Percentiles rank a stretch among this genome's conserved stretches.
These are phyloP conservation scores for Alisma plantagoaquatica DNA, from an alignment of 106 monocot genomes.

Conservation along the genomic window DNA sequence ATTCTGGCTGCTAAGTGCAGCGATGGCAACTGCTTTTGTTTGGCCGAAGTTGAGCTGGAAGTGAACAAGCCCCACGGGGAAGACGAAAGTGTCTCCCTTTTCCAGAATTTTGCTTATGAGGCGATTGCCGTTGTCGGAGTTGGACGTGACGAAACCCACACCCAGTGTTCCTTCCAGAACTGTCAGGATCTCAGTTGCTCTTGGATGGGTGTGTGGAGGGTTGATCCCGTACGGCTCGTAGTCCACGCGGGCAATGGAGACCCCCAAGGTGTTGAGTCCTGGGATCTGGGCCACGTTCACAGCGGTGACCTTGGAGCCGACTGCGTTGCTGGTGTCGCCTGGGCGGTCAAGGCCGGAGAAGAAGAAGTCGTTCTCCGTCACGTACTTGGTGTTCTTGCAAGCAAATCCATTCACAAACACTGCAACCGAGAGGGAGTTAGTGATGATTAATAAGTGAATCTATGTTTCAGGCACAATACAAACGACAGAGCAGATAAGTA, in stretches of 20 bases:
- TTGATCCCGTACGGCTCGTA: neutral
- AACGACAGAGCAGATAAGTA: neutral
- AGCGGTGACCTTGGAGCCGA: conserved; percentile 1
- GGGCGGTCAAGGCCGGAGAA: conserved; percentile 3
- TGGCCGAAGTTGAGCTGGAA: conserved; percentile 14
- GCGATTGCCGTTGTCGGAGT: conserved; percentile 5
- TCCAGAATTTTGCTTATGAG: conserved; percentile 8
- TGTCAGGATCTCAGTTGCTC: conserved; percentile 11
- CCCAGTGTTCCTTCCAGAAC: conserved; percentile 7
- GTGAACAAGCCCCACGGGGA: conserved; percentile 16
- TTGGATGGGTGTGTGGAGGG: conserved; percentile 13
- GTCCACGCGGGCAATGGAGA: conserved; percentile 13
- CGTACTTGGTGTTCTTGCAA: conserved; percentile 14
- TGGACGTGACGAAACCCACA: conserved; percentile 16
- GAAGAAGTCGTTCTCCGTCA: conserved; percentile 12
- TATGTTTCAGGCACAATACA: neutral
- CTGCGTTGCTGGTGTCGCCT: conserved; percentile 6
- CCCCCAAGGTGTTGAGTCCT: conserved; percentile 8
- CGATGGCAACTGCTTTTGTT: neutral
- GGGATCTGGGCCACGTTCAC: neutral
- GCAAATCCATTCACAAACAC: conserved; percentile 16
- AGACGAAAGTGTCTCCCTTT: conserved; percentile 14
- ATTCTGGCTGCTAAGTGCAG: conserved; percentile 14
- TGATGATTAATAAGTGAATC: neutral
- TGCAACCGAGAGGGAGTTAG: neutral